These are phyloP conservation scores for Thalassiosira gravida DNA, from an alignment of 352 stramenopile genomes.

Conservation along the genomic window DNA sequence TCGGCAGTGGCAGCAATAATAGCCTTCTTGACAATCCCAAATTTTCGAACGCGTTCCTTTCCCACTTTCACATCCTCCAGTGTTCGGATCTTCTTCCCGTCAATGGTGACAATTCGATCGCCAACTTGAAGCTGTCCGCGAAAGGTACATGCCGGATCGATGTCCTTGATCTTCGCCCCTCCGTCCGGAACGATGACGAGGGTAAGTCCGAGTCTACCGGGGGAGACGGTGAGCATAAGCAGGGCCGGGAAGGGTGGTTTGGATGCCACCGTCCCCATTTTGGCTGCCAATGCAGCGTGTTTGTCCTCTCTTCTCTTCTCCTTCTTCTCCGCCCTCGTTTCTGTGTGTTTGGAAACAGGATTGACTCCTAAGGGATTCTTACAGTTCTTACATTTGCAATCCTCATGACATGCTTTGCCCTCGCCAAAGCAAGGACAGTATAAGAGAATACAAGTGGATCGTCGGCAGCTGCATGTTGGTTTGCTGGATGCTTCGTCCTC, in stretches of 20 bases:
- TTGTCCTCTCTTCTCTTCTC: neutral
- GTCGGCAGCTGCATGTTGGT: neutral
- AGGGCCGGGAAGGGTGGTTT: neutral
- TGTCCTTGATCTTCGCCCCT: slow-evolving; percentile 23
- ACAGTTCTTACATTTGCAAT: slow-evolving; percentile 1
- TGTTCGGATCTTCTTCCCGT: slow-evolving; percentile 30
- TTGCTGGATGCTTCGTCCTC: no score
- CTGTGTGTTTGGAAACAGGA: neutral
- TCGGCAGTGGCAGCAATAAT: no score
- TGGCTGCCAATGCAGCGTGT: neutral
- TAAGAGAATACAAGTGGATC: neutral
- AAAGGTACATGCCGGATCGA: slow-evolving; percentile 51
- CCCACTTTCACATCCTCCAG: slow-evolving; percentile 18
- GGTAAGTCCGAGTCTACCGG: slow-evolving; percentile 26
- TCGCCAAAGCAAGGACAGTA: slow-evolving; percentile 2
- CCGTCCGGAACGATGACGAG: neutral
- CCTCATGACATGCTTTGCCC: neutral
- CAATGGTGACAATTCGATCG: slow-evolving; percentile 58
- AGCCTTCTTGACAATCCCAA: no score
- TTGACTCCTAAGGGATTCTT: neutral
- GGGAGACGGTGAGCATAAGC: slow-evolving; percentile 35
- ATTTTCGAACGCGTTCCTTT: slow-evolving; percentile 30
- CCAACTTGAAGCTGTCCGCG: slow-evolving; percentile 27
- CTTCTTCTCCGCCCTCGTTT: neutral
- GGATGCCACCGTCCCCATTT: neutral